Evolutionary conservation across 2,329 filamentous ascomycete genomes (phyloP).

Genomic region (Ascochyta clinopodiicola): DNA sequence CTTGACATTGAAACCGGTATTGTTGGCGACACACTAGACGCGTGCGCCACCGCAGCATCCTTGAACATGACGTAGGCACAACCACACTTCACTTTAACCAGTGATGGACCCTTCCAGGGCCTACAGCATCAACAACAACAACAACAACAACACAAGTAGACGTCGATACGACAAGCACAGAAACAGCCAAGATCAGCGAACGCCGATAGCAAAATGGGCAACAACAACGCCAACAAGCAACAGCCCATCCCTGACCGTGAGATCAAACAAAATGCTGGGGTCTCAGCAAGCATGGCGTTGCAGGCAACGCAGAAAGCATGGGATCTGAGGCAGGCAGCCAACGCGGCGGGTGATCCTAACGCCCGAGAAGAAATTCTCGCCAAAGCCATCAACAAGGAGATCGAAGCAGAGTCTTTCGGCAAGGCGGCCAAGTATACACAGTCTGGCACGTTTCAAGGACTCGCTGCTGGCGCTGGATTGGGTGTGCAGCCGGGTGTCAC

Average conservation of each 20-base stretch:
- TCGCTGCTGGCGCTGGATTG: conserved; percentile 48
- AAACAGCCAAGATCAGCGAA: conserved; percentile 9
- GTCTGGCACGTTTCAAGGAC: conserved; percentile 49
- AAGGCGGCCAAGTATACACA: conserved; percentile 51
- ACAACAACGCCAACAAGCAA: conserved; percentile 14
- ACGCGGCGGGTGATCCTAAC: conserved; percentile 48
- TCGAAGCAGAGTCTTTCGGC: conserved; percentile 51
- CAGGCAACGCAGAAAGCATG: conserved; percentile 48
- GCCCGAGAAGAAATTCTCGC: conserved; percentile 49
- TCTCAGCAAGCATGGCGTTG: conserved; percentile 48
- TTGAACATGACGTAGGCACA: conserved; percentile 16
- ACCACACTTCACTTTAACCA: conserved; percentile 5
- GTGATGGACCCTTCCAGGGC: background rate
- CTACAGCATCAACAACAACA: background rate
- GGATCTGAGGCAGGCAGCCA: conserved; percentile 49
- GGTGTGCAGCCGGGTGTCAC: conserved; percentile 47
- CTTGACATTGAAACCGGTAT: conserved; percentile 15
- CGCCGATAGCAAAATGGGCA: conserved; percentile 16
- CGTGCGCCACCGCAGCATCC: conserved; percentile 11
- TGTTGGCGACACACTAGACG: conserved; percentile 6
- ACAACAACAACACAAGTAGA: conserved; percentile 5
- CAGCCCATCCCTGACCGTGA: conserved; percentile 43
- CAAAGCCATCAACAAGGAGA: conserved; percentile 50
- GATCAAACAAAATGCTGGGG: conserved; percentile 48
- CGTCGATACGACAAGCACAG: no score